Percentiles rank a stretch among this genome's conserved stretches.
phyloP scores from a whole-genome alignment of 495 filamentous ascomycete species.

The Daldinia bambusicola region DNA sequence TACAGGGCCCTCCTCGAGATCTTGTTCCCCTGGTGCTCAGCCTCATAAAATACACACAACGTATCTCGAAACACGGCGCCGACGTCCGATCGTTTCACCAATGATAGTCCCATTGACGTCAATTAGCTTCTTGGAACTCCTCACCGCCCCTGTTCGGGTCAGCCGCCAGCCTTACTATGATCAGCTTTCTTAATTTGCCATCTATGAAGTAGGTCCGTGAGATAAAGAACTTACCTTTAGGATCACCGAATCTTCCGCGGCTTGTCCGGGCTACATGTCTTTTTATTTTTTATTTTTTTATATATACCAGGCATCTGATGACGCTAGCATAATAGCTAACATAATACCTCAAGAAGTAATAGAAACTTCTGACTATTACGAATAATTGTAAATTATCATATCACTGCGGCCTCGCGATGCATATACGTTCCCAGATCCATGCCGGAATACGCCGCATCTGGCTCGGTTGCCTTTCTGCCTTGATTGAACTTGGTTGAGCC shows the following conservation, averaged over 20 bases:
- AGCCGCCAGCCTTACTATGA: constrained; percentile 41
- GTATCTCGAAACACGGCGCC: not conserved
- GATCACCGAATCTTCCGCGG: constrained; percentile 32
- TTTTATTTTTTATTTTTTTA: not conserved
- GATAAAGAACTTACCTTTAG: constrained; percentile 16
- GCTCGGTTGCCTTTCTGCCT: constrained; percentile 12
- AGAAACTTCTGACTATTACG: constrained; percentile 20
- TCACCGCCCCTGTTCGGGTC: constrained; percentile 30
- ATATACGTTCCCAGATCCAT: constrained; percentile 14
- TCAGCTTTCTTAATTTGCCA: constrained; percentile 13
- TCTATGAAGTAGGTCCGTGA: not conserved
- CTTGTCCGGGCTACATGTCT: constrained; percentile 2
- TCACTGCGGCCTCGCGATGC: constrained; percentile 16
- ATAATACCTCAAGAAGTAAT: constrained; percentile 9
- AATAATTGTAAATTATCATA: constrained; percentile 8
- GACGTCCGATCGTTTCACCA: constrained; percentile 1
- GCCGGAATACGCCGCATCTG: constrained; percentile 30
- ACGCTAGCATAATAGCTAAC: constrained; percentile 13
- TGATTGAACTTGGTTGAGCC: constrained; percentile 8
- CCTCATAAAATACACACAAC: constrained; percentile 10
- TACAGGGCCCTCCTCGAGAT: not conserved
- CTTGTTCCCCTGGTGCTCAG: not conserved
- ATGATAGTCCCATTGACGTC: constrained; percentile 11
- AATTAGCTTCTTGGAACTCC: constrained; percentile 13
- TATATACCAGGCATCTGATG: not conserved